These are phyloP conservation scores for Hemerocallis citrina DNA, from an alignment of 106 monocot genomes.

Conservation along the genomic window DNA sequence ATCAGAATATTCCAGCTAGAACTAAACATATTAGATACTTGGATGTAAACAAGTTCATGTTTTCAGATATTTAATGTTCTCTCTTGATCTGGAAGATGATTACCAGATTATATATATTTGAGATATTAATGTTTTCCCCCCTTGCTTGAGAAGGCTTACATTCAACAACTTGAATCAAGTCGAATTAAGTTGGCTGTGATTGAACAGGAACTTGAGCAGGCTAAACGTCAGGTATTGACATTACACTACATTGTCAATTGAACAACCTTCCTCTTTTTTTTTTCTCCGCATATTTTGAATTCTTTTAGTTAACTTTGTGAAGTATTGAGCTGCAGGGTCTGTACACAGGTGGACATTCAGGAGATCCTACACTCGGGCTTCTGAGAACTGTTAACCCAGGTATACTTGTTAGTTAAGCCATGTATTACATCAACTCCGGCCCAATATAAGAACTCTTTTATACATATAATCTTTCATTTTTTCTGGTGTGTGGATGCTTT, in stretches of 20 bases:
- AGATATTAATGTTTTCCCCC: background rate
- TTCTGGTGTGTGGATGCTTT: too few species aligned
- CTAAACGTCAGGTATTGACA: constrained; percentile 35
- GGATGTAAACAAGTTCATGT: too few species aligned
- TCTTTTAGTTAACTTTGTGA: background rate
- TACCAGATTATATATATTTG: too few species aligned
- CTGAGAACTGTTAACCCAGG: constrained; percentile 54
- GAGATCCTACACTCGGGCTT: constrained; percentile 36
- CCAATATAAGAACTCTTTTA: too few species aligned
- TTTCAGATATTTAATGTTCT: too few species aligned
- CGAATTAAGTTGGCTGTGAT: constrained; percentile 45
- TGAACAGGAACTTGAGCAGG: constrained; percentile 42
- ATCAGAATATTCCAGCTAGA: too few species aligned
- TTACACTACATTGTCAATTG: too few species aligned
- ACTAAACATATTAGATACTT: too few species aligned
- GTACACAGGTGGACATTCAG: constrained; percentile 36
- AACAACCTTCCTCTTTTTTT: too few species aligned
- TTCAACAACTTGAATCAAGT: constrained; percentile 66
- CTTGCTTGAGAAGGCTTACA: constrained; percentile 47
- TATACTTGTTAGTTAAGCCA: constrained; percentile 9
- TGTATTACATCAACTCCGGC: background rate
- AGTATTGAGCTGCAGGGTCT: constrained; percentile 37
- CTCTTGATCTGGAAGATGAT: too few species aligned
- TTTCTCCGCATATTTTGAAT: too few species aligned
- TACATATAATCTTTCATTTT: too few species aligned